Evolutionary conservation across 805 yeast genomes (phyloP), one percentile per base, ranked within the genome.

Genomic region (Candida broadrunensis): DNA sequence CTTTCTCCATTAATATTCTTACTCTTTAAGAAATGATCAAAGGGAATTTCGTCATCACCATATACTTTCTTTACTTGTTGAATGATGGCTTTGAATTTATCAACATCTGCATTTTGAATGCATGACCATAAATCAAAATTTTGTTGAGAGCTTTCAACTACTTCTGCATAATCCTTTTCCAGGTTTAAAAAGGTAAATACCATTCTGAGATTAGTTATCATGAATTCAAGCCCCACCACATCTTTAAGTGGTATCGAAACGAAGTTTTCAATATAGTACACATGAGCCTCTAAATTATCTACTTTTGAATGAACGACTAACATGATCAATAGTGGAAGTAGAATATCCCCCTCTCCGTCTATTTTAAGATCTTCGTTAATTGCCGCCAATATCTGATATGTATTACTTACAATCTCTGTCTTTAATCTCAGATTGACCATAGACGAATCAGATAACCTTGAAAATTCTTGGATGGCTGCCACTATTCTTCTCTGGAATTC

Each of bases 151-250:
- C 66, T 54, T 1, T 50, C 43, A 3, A 62, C 52, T 36, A 84
- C 58, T 3, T 61, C 61, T 7, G 63, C 35, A 35, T 72, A 73
- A 9, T 55, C 58, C 5, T 45, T 39, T 27, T 72, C 61, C 2
- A 47, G 41, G 7, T 42, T 37, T 1, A 57, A 38, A 1, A 88
- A 66, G 52, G 84, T 91, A 41, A 66, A 78, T 0, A 87, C 95
- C 0, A 89, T 96, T 51, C 89, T 96, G 33, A 89, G 67, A 5
- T 96, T 88, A 34, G 96, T 83, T 12, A 88, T 49, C 1, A 89
- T 82, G 56, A 91, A 91, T 9, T 87, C 95, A 23, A 77, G 58
- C 18, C 77, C 67, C 0, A 96, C 96, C 30, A 70, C 70, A n/a
- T 53, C 50, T 2, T 54, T 29, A 35, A 35, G 36, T 30, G 59